Percentiles rank a stretch among this genome's conserved stretches.
These are phyloP conservation scores for Taphrina sp. DNA, from an alignment of 1,139 yeast species.

Conservation along the genomic window DNA sequence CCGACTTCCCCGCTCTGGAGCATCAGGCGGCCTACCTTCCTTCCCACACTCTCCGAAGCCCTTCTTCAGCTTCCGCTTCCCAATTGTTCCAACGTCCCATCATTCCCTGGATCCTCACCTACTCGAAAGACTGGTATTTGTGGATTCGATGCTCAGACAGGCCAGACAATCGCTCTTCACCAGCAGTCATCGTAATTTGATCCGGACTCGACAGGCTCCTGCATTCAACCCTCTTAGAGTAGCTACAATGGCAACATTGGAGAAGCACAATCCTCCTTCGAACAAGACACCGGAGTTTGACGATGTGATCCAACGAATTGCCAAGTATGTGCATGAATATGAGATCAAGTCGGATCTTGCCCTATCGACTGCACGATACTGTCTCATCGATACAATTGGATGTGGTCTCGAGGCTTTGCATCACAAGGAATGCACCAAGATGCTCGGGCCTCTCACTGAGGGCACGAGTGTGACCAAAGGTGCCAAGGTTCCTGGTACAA, in stretches of 20 bases:
- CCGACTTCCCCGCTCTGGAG: too few species aligned
- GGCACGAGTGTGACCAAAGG: conserved; percentile 58
- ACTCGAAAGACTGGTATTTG: too few species aligned
- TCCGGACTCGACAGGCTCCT: conserved; percentile 13
- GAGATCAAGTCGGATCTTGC: conserved; percentile 52
- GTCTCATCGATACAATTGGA: conserved; percentile 58
- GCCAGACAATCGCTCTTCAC: conserved; percentile 20
- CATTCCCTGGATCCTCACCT: too few species aligned
- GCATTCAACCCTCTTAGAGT: conserved; percentile 17
- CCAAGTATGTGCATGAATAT: conserved; percentile 53
- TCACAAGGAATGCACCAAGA: conserved; percentile 52
- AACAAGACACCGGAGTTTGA: conserved; percentile 42
- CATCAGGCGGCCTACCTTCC: too few species aligned
- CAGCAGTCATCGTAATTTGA: conserved; percentile 5
- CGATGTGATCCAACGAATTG: conserved; percentile 52
- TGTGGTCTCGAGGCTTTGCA: conserved; percentile 62
- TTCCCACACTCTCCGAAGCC: too few species aligned
- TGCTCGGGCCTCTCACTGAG: conserved; percentile 57
- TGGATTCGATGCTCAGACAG: conserved; percentile 18
- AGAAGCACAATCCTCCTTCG: conserved; percentile 25
- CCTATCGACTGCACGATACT: conserved; percentile 46
- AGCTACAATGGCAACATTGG: conserved; percentile 23
- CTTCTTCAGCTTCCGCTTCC: too few species aligned
- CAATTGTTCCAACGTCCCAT: too few species aligned
- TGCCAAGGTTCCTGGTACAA: conserved; percentile 55